These are phyloP conservation scores for Verticillium alfalfae DNA, from an alignment of 2,329 filamentous ascomycete species.

Conservation along the genomic window DNA sequence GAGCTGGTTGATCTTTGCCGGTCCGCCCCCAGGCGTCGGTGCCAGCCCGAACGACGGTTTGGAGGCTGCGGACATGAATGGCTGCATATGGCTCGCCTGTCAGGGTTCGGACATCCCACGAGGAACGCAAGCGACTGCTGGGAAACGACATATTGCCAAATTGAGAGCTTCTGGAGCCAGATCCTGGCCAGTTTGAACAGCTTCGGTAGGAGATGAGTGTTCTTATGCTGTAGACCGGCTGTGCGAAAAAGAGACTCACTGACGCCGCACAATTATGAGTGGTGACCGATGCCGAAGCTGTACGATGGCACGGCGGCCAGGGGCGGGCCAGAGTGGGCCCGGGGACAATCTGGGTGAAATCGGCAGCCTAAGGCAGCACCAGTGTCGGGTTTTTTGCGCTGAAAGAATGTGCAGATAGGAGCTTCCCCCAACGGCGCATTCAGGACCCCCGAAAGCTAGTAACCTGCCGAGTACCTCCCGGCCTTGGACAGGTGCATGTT, in stretches of 20 bases:
- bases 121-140: not conserved
- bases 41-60: slow-evolving; percentile 48
- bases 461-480: not conserved
- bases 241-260: no score
- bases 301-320: not conserved
- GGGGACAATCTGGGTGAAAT: not conserved
- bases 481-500: not conserved
- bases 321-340: not conserved
- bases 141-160: not conserved
- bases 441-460: not conserved
- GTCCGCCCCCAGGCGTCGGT: slow-evolving; percentile 64
- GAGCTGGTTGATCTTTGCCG: slow-evolving; percentile 53
- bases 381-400: not conserved
- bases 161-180: no score
- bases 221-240: no score
- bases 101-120: slow-evolving; percentile 29
- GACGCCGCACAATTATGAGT: no score
- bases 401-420: not conserved
- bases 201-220: no score
- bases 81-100: slow-evolving; percentile 41
- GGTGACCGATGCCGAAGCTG: no score
- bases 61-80: slow-evolving; percentile 59
- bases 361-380: not conserved
- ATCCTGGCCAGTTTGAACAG: no score
- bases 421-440: not conserved